A percentile compares a stretch with the other conserved stretches of the same genome.
phyloP scores from a whole-genome alignment of 495 filamentous ascomycete genomes.

The Sporormia fimetaria region DNA sequence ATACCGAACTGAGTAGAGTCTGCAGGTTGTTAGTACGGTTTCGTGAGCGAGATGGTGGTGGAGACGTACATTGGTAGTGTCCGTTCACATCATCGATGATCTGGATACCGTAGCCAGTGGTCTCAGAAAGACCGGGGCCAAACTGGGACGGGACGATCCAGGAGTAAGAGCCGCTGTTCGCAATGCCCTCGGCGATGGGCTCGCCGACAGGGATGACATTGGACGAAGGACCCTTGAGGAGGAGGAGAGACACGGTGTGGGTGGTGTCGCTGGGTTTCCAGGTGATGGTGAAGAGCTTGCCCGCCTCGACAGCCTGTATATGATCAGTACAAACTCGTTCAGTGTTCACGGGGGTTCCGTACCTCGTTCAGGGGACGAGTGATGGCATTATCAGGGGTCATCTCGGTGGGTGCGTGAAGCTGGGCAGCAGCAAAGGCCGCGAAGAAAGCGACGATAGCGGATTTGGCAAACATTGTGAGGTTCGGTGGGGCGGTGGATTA shows the following conservation, averaged over 20 bases:
- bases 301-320: slow-evolving; percentile 38
- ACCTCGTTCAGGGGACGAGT: slow-evolving; percentile 39
- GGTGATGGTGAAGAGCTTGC: slow-evolving; percentile 48
- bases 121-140: slow-evolving; percentile 36
- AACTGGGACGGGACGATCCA: slow-evolving; percentile 47
- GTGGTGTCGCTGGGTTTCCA: slow-evolving; percentile 44
- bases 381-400: slow-evolving; percentile 49
- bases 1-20: slow-evolving; percentile 58
- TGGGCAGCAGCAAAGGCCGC: slow-evolving; percentile 43
- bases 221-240: slow-evolving; percentile 48
- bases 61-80: slow-evolving; percentile 45
- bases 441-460: slow-evolving; percentile 35
- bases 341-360: slow-evolving; percentile 1
- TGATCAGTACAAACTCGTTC: not conserved
- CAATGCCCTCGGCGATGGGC: slow-evolving; percentile 44
- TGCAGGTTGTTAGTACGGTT: not conserved
- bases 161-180: slow-evolving; percentile 46
- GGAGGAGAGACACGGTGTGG: slow-evolving; percentile 45
- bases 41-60: not conserved
- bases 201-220: slow-evolving; percentile 44
- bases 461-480: slow-evolving; percentile 31
- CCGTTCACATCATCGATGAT: slow-evolving; percentile 52
- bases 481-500: not conserved
- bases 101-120: slow-evolving; percentile 47
- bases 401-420: slow-evolving; percentile 36